phyloP scores from a whole-genome alignment of 805 yeast species.

The Maudiozyma barnettii region DNA sequence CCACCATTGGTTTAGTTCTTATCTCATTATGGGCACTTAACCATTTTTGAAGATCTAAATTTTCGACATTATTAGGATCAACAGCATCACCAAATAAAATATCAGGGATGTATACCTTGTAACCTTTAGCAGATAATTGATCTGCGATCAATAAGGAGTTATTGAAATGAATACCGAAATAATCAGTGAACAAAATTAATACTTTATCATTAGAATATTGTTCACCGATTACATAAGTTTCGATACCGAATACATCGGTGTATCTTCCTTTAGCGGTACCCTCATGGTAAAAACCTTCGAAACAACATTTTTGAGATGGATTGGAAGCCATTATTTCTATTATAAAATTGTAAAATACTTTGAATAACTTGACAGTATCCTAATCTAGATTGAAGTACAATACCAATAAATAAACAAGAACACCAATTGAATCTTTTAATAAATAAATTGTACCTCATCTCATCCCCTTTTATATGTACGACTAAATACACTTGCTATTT shows the following conservation, averaged over 20 bases:
- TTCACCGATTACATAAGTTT: slow-evolving; percentile 42
- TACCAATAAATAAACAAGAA: no score
- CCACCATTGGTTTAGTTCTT: slow-evolving; percentile 40
- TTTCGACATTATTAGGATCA: slow-evolving; percentile 13
- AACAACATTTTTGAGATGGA: slow-evolving; percentile 44
- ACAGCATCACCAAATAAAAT: slow-evolving; percentile 45
- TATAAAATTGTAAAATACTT: no score
- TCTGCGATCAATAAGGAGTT: slow-evolving; percentile 60
- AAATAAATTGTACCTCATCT: no score
- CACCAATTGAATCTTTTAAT: no score
- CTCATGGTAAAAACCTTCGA: slow-evolving; percentile 35
- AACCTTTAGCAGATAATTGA: slow-evolving; percentile 50
- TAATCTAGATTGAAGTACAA: no score
- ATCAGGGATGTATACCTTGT: slow-evolving; percentile 68
- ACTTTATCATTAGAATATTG: slow-evolving; percentile 34
- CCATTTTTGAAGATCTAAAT: slow-evolving; percentile 38
- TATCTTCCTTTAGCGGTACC: slow-evolving; percentile 42
- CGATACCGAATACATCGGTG: slow-evolving; percentile 34
- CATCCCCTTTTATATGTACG: no score
- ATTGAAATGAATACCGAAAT: slow-evolving; percentile 50
- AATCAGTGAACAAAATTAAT: slow-evolving; percentile 59
- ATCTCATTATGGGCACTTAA: slow-evolving; percentile 40
- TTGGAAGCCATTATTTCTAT: slow-evolving; percentile 36
- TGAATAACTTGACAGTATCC: no score
- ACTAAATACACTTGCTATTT: no score